Evolutionary conservation across 2,329 filamentous ascomycete genomes (phyloP).

Genomic region (Alternaria longipes): DNA sequence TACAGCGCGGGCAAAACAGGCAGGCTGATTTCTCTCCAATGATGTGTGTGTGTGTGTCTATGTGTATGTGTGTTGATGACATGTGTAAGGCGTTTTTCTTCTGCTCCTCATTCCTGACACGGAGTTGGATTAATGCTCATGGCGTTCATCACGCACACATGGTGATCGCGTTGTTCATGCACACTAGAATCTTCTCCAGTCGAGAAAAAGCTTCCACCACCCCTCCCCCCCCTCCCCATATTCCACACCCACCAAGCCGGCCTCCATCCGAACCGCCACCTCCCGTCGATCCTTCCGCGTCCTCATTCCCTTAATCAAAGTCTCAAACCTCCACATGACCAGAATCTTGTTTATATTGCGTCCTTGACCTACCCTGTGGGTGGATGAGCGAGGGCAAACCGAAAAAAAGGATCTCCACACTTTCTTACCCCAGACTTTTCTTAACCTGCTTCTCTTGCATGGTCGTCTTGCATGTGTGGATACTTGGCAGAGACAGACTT

Average conservation of each 20-base stretch:
- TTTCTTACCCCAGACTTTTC: constrained; percentile 27
- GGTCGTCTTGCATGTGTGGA: not conserved
- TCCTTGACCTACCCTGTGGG: not conserved
- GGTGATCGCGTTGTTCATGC: too few relatives aligned
- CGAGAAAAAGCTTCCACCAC: not conserved
- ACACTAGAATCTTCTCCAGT: not conserved
- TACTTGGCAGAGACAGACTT: not conserved
- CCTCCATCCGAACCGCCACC: not conserved
- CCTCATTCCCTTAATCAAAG: constrained; percentile 5
- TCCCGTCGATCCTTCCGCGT: not conserved
- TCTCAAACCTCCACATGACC: constrained; percentile 25
- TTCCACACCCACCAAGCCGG: not conserved
- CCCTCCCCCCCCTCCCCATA: not conserved
- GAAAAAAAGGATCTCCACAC: constrained; percentile 1
- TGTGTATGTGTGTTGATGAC: too few relatives aligned
- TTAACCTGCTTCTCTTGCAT: not conserved
- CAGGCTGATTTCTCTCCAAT: too few relatives aligned
- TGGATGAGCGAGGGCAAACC: not conserved
- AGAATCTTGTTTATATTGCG: not conserved
- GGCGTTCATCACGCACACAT: too few relatives aligned
- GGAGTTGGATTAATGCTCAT: too few relatives aligned
- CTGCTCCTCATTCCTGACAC: too few relatives aligned
- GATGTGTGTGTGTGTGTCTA: too few relatives aligned
- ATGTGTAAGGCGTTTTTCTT: too few relatives aligned
- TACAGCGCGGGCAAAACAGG: too few relatives aligned